Conservation (phyloP, 1,284 basidiomycete genomes). For the Agroathelia rolfsii region DNA sequence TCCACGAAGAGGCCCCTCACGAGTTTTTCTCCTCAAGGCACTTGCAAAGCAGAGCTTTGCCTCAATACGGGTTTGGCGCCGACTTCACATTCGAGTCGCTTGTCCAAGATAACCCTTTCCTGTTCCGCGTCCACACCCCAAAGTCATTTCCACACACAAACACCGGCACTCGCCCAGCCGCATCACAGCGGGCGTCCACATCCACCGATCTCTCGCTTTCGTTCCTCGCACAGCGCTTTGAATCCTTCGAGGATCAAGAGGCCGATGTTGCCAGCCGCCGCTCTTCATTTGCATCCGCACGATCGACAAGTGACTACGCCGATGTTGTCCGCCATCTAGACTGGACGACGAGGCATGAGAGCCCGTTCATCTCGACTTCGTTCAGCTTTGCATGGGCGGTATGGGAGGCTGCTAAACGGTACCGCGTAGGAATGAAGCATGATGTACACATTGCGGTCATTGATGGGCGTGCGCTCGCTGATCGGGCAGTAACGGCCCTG, state of each 20-base stretch:
- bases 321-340: constrained; percentile 63
- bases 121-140: constrained; percentile 71
- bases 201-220: constrained; percentile 46
- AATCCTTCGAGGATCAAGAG: constrained; percentile 28
- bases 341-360: constrained; percentile 60
- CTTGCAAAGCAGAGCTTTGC: constrained; percentile 26
- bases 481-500: constrained; percentile 50
- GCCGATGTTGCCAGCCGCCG: constrained; percentile 26
- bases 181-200: constrained; percentile 41
- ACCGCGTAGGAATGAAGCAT: constrained; percentile 58
- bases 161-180: too few species aligned
- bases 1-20: constrained; percentile 6
- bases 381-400: constrained; percentile 73
- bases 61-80: constrained; percentile 62
- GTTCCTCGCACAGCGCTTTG: constrained; percentile 56
- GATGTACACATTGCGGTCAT: constrained; percentile 69
- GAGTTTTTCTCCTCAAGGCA: constrained; percentile 16
- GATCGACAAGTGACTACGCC: constrained; percentile 34
- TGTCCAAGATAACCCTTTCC: constrained; percentile 53
- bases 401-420: constrained; percentile 70
- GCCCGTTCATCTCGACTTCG: constrained; percentile 61
- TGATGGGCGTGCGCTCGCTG: constrained; percentile 48
- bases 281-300: constrained; percentile 11
- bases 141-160: too few species aligned
- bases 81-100: constrained; percentile 53